Conservation (phyloP, 2,329 filamentous ascomycete species). For the Xenosphaeropsis pyriputrescens region DNA sequence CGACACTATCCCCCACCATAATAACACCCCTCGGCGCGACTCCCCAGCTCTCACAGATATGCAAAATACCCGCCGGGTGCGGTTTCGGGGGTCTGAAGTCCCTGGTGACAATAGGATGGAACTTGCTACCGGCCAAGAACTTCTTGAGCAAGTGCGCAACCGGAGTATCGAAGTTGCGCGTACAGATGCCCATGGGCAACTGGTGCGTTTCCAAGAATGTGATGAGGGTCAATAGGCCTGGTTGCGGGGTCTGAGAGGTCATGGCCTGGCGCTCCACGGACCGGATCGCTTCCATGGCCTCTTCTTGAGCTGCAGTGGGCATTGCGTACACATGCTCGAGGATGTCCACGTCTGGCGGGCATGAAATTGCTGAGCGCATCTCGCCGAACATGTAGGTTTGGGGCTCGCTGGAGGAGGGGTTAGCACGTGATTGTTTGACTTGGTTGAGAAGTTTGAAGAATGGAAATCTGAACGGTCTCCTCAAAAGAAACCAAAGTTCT, state of each 20-base stretch:
- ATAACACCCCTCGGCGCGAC: conserved; percentile 22
- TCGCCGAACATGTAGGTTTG: conserved; percentile 92
- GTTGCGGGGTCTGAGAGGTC: conserved; percentile 65
- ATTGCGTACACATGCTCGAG: conserved; percentile 75
- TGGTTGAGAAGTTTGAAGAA: neutral
- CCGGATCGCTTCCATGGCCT: conserved; percentile 60
- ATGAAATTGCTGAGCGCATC: conserved; percentile 66
- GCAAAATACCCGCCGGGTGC: conserved; percentile 71
- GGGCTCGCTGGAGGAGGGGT: conserved; percentile 44
- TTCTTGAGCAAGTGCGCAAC: conserved; percentile 61
- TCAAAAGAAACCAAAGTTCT: too few species aligned
- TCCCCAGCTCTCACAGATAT: conserved; percentile 69
- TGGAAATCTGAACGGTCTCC: too few species aligned
- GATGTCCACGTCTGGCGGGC: conserved; percentile 64
- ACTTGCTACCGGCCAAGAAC: conserved; percentile 54
- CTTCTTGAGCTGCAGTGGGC: conserved; percentile 41
- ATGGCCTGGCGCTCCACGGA: conserved; percentile 72
- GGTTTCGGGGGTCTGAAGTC: conserved; percentile 77
- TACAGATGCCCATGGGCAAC: conserved; percentile 76
- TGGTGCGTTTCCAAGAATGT: conserved; percentile 55
- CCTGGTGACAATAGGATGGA: conserved; percentile 70
- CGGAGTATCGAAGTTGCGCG: conserved; percentile 78
- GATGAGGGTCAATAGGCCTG: conserved; percentile 68
- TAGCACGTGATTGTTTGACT: conserved; percentile 1
- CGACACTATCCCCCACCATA: conserved; percentile 57